Percentiles rank a stretch among this genome's conserved stretches.
These are phyloP conservation scores for Grammothele lineata DNA, from an alignment of 768 basidiomycete species.

Conservation along the genomic window DNA sequence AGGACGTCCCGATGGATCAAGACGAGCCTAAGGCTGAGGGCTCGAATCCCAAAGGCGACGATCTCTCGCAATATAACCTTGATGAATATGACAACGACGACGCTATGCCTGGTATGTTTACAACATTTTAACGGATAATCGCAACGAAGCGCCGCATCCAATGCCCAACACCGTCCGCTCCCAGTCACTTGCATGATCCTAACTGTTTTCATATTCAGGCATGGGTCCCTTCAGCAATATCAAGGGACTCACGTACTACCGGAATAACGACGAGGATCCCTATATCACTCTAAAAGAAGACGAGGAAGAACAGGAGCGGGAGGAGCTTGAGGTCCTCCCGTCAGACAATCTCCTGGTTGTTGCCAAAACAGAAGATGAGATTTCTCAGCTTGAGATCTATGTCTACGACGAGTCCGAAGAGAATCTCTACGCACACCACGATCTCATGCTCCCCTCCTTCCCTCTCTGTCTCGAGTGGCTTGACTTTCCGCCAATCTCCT, in stretches of 20 bases:
- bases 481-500: conserved; percentile 71
- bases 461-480: conserved; percentile 99
- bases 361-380: conserved; percentile 95
- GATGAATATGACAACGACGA: conserved; percentile 90
- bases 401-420: conserved; percentile 91
- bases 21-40: conserved; percentile 12
- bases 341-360: conserved; percentile 90
- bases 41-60: conserved; percentile 38
- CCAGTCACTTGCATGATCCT: conserved; percentile 11
- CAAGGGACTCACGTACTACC: conserved; percentile 90
- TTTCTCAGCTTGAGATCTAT: conserved; percentile 93
- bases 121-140: not conserved
- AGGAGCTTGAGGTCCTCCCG: conserved; percentile 84
- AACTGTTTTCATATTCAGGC: conserved; percentile 34
- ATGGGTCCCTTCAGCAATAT: conserved; percentile 90
- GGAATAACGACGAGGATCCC: conserved; percentile 90
- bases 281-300: conserved; percentile 96
- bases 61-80: conserved; percentile 83
- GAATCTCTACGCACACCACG: conserved; percentile 94
- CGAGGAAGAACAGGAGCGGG: conserved; percentile 76
- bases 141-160: no score
- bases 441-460: conserved; percentile 95
- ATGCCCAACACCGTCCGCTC: no score
- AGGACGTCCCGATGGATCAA: conserved; percentile 37
- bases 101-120: conserved; percentile 30